Evolutionary conservation across 495 filamentous ascomycete genomes (phyloP), one percentile per base, ranked within the genome.

Genomic region (Neurospora sp.): DNA sequence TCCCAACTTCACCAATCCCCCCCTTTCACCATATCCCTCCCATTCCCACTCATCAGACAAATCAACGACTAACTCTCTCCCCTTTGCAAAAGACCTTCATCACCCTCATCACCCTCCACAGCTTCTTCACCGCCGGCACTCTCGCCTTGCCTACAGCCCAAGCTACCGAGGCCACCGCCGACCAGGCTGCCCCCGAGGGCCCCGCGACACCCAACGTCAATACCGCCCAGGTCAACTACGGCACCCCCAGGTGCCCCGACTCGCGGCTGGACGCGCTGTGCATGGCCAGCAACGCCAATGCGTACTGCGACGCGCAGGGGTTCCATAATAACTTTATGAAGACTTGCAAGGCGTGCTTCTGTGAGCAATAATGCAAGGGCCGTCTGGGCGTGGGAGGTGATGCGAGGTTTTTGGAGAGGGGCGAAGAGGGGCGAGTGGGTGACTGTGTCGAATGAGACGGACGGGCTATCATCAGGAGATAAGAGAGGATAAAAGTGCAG

Each of bases 251-350:
- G 24, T 79, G 77, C 76, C 73, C 72, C 66, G 54, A 73, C 40
- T 10, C 37, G 4, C 39, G 39, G 11, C 48, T 77, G 21, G 37
- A 69, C 24, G 74, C 74, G 43, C 39, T 79, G 3, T 79, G 77
- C 73, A 73, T 70, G 31, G 40, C 77, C 0, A 69, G 11, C 66
- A 79, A 74, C 36, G 71, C 71, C 5, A 10, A 42, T 1, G 72
- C 76, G 5, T 79, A 79, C 36, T 79, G 77, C 39, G 74, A 77
- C 28, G 70, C n/a, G 34, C 39, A 34, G 2, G 77, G 77, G 1
- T 79, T 79, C 40, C 76, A 79, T 34, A 43, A 39, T 73, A 69
- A 75, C 45, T 71, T 77, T 9, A 74, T 73, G 73, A 71, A 71
- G 37, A 74, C 69, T 62, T 78, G 77, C 71, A 43, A 73, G 45